Base-by-base conservation (phyloP, 768 basidiomycete species). In the Tricholomella constricta region DNA sequence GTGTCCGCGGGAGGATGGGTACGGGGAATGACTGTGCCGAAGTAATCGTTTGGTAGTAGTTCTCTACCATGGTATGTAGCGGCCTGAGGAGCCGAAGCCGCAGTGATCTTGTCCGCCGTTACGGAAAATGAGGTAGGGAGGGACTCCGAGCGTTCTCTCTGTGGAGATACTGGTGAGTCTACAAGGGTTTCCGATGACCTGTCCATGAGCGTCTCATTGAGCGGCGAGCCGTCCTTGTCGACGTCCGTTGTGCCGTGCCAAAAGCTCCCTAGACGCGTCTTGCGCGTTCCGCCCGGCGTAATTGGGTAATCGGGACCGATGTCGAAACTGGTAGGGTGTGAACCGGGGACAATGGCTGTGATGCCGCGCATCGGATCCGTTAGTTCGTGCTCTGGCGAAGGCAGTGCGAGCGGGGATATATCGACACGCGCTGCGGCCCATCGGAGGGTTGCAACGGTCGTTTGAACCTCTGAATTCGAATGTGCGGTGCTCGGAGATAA, bases 361-460 rank as follows among this genome's bases (percentile, higher is more conserved):
- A 87, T 79, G 29, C 84, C 83, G 32, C 89, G 84, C 84, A 97
- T 86, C 0, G 94, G 94, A 69, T 97, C 94, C 9, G 87, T 87
- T 22, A 96, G 80, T 64, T 97, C 94, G 60, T 89, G 86, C 64
- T 98, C 94, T 0, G 94, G 94, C 10, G 88, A 91, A 2, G 94
- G 94, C 1, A 95, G 78, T 0, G 91, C 86, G 22, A 98, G 77
- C 0, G 94, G 94, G 0, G 91, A 86, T 49, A 98, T 84, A 60
- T 91, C 84, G 9, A 92, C 85, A 20, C 88, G 78, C 9, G 88
- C 82, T 2, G 86, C 91, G n/a, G 92, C 92, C 80, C 85, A 86
- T 32, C 91, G 88, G 72, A 94, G 84, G 1, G 91, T 85, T 0
- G 92, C 91, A 1, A 89, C 91, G 2, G 86, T 75, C 0, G 88